phyloP scores from a whole-genome alignment of 1,284 basidiomycete genomes.

The Baeospora myosura region DNA sequence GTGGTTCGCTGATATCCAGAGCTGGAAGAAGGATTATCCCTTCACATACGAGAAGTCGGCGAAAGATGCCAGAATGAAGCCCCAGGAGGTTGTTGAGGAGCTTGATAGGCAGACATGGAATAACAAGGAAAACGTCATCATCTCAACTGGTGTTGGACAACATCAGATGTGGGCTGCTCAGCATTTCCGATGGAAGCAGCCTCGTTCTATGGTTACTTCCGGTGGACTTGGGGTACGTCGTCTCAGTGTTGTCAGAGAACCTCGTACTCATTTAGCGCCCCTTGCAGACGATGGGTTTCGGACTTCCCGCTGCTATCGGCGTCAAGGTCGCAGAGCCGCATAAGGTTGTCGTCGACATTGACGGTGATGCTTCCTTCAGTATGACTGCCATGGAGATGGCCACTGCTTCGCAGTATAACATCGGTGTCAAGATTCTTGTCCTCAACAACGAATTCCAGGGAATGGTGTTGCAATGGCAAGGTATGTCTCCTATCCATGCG shows the following conservation, averaged over 20 bases:
- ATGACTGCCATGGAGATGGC: constrained; percentile 99
- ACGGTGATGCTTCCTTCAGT: constrained; percentile 95
- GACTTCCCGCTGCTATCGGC: constrained; percentile 89
- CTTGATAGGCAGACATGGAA: constrained; percentile 70
- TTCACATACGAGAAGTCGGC: constrained; percentile 77
- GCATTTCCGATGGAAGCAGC: constrained; percentile 85
- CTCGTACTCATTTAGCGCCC: constrained; percentile 12
- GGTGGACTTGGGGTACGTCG: constrained; percentile 85
- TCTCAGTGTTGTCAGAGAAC: constrained; percentile 3
- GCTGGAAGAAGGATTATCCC: constrained; percentile 86
- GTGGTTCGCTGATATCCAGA: constrained; percentile 80
- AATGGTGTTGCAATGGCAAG: constrained; percentile 99
- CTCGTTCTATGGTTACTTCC: constrained; percentile 89
- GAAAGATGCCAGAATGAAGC: constrained; percentile 78
- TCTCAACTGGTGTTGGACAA: constrained; percentile 95
- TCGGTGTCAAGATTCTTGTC: constrained; percentile 90
- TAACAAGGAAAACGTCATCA: constrained; percentile 82
- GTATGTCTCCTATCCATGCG: constrained; percentile 29
- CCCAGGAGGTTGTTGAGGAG: constrained; percentile 94
- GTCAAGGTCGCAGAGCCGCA: constrained; percentile 94
- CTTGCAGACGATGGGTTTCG: constrained; percentile 91
- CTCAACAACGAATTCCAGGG: constrained; percentile 96
- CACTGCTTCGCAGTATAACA: constrained; percentile 85
- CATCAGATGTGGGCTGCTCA: constrained; percentile 99
- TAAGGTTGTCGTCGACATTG: constrained; percentile 93